These are phyloP conservation scores for Clarireedia homoeocarpa DNA, from an alignment of 2,329 filamentous ascomycete genomes.

Conservation along the genomic window DNA sequence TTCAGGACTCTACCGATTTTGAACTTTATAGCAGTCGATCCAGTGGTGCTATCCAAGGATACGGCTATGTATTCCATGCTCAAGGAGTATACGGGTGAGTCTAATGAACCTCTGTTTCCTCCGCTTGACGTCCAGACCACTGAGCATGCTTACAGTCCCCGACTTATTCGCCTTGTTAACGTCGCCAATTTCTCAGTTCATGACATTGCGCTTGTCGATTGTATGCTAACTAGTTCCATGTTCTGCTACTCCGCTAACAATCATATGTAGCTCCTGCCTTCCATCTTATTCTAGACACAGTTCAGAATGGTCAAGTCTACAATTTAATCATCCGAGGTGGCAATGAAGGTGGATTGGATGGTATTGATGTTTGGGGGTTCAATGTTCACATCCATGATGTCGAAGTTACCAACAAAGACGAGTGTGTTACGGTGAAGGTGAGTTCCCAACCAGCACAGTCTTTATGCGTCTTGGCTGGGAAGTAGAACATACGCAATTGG, in stretches of 20 bases:
- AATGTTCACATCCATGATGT: constrained; percentile 53
- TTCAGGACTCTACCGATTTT: constrained; percentile 42
- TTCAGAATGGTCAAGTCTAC: constrained; percentile 43
- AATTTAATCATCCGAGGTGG: constrained; percentile 47
- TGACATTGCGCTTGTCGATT: constrained; percentile 18
- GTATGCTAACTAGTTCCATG: neutral
- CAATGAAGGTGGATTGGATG: constrained; percentile 45
- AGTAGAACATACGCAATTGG: no score
- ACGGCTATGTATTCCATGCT: constrained; percentile 41
- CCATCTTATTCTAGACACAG: constrained; percentile 34
- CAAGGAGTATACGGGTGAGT: constrained; percentile 3
- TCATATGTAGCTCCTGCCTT: neutral
- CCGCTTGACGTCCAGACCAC: no score
- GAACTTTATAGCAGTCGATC: constrained; percentile 45
- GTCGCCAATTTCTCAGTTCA: constrained; percentile 16
- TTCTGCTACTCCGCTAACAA: neutral
- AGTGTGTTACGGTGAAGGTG: constrained; percentile 48
- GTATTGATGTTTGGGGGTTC: constrained; percentile 44
- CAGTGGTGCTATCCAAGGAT: constrained; percentile 44
- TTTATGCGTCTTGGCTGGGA: no score
- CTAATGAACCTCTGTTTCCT: no score
- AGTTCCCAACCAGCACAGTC: constrained; percentile 18
- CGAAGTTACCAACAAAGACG: constrained; percentile 54
- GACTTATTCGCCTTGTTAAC: constrained; percentile 14
- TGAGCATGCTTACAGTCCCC: constrained; percentile 8